A percentile compares a stretch with the other conserved stretches of the same genome.
Evolutionary conservation across 2,329 filamentous ascomycete species (phyloP).

Genomic region (Xylariaceae sp.): DNA sequence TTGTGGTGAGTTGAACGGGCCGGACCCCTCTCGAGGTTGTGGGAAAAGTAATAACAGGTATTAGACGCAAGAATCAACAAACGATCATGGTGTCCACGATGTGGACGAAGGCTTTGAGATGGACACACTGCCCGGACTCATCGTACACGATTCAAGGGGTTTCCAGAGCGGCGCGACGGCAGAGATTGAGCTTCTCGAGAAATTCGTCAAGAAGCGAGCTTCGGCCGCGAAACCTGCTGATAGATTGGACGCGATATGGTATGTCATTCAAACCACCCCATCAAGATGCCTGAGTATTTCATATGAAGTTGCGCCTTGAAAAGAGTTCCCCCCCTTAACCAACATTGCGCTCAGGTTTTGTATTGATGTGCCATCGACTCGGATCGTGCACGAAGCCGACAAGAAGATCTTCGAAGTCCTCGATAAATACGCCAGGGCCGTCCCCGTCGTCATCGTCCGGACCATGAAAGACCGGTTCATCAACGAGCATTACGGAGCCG

Average conservation of each 20-base stretch:
- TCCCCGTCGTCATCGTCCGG: constrained; percentile 25
- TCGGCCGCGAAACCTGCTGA: constrained; percentile 11
- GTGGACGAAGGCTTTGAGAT: constrained; percentile 28
- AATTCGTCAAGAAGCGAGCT: constrained; percentile 24
- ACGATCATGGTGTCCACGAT: constrained; percentile 25
- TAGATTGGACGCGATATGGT: constrained; percentile 27
- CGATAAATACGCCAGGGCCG: constrained; percentile 16
- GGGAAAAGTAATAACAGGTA: constrained; percentile 3
- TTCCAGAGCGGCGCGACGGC: constrained; percentile 25
- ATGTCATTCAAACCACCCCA: background rate
- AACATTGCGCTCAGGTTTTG: constrained; percentile 21
- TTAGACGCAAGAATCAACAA: constrained; percentile 24
- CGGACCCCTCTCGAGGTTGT: too few species aligned
- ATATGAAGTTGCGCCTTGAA: background rate
- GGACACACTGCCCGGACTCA: constrained; percentile 25
- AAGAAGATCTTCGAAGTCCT: constrained; percentile 25
- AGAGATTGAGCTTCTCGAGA: constrained; percentile 24
- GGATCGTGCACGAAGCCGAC: constrained; percentile 25
- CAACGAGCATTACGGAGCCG: constrained; percentile 22
- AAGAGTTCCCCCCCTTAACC: too few species aligned
- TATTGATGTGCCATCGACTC: constrained; percentile 23
- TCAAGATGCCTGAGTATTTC: background rate
- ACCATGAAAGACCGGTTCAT: constrained; percentile 28
- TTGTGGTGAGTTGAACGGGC: constrained; percentile 13
- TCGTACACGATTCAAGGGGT: constrained; percentile 28